These are phyloP conservation scores for Astraeus odoratus DNA, from an alignment of 768 basidiomycete genomes.

Conservation along the genomic window DNA sequence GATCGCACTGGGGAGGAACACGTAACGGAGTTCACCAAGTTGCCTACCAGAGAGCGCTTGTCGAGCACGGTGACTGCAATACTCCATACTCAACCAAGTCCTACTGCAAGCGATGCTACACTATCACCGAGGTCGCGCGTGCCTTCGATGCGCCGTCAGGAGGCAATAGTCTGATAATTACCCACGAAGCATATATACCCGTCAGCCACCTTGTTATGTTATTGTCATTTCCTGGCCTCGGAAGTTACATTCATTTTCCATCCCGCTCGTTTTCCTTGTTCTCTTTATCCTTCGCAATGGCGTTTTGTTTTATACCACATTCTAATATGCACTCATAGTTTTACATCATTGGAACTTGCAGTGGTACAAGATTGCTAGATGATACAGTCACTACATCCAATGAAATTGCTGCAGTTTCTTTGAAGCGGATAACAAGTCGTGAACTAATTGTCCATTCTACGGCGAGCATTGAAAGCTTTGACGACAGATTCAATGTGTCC, in stretches of 20 bases:
- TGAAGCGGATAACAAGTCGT: constrained; percentile 1
- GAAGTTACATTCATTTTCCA: constrained; percentile 3
- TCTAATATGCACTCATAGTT: constrained; percentile 9
- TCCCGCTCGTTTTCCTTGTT: constrained; percentile 6
- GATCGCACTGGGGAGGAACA: constrained; percentile 25
- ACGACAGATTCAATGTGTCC: constrained; percentile 69
- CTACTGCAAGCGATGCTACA: constrained; percentile 36
- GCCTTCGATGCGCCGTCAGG: constrained; percentile 16
- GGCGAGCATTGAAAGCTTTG: constrained; percentile 65
- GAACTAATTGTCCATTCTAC: constrained; percentile 53
- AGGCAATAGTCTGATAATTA: constrained; percentile 8
- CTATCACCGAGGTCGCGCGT: constrained; percentile 19
- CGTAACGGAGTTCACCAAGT: constrained; percentile 29
- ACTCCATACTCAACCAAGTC: constrained; percentile 31
- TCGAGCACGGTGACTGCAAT: constrained; percentile 50
- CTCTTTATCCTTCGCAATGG: not conserved
- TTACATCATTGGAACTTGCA: constrained; percentile 3
- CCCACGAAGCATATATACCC: constrained; percentile 25
- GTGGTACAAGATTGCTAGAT: constrained; percentile 22
- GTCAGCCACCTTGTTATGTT: constrained; percentile 11
- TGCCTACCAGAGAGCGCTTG: constrained; percentile 44
- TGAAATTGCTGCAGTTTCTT: constrained; percentile 10
- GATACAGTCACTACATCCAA: constrained; percentile 14
- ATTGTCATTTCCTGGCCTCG: constrained; percentile 11
- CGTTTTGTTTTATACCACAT: constrained; percentile 3